These are phyloP conservation scores for Calocybe indica DNA, from an alignment of 768 basidiomycete species.

Conservation along the genomic window DNA sequence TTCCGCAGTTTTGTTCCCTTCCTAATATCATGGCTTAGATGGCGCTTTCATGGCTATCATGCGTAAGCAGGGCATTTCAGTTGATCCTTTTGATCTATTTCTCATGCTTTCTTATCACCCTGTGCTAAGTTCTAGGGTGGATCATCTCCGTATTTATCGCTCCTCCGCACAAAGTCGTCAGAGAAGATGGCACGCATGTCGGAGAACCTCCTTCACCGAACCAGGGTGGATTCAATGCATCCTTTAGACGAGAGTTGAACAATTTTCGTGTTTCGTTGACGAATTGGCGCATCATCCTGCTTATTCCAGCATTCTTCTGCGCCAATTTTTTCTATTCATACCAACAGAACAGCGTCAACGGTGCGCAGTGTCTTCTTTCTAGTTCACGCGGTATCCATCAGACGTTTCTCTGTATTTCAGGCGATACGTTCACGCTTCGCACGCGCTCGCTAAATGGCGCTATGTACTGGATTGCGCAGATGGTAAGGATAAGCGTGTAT, in stretches of 20 bases:
- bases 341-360: constrained; percentile 21
- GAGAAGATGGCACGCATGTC: constrained; percentile 17
- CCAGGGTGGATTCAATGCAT: constrained; percentile 8
- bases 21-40: constrained; percentile 9
- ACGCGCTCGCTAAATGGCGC: constrained; percentile 22
- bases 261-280: constrained; percentile 14
- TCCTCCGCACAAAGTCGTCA: constrained; percentile 19
- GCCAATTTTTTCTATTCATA: constrained; percentile 27
- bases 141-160: constrained; percentile 14
- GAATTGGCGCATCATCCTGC: constrained; percentile 20
- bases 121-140: constrained; percentile 16
- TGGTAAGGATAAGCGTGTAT: constrained; percentile 9
- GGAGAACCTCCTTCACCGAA: constrained; percentile 13
- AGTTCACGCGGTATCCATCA: background rate
- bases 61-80: constrained; percentile 9
- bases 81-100: background rate
- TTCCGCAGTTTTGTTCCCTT: background rate
- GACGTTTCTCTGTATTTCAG: constrained; percentile 4
- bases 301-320: constrained; percentile 24
- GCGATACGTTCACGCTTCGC: constrained; percentile 19
- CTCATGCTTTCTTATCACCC: background rate
- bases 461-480: constrained; percentile 24
- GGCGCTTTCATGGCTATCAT: constrained; percentile 23
- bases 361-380: constrained; percentile 4
- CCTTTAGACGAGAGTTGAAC: constrained; percentile 13